Evolutionary conservation across 169 alveolate species (phyloP).

Genomic region (Cryptosporidium viatorum): DNA sequence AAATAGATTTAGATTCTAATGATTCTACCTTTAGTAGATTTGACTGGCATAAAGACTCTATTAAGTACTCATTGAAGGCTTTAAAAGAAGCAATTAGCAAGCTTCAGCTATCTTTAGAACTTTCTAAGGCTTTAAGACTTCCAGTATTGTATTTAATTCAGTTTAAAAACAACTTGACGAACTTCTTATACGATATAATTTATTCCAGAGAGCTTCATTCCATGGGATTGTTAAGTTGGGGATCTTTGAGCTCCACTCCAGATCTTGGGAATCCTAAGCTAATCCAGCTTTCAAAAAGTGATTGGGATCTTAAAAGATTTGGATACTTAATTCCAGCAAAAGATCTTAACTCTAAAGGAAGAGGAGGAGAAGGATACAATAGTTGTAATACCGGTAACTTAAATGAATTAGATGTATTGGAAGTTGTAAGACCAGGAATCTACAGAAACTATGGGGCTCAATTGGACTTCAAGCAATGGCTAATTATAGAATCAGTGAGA

Average conservation of each 20-base stretch:
- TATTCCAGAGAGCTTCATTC: constrained; percentile 65
- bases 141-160: constrained; percentile 61
- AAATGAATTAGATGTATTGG: constrained; percentile 29
- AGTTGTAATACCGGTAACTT: neutral
- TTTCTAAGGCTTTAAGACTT: constrained; percentile 57
- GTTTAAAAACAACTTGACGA: constrained; percentile 1
- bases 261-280: constrained; percentile 58
- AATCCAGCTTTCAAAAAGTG: constrained; percentile 37
- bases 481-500: constrained; percentile 51
- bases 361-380: neutral
- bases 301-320: constrained; percentile 58
- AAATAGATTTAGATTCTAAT: neutral
- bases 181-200: constrained; percentile 35
- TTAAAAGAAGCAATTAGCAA: constrained; percentile 18
- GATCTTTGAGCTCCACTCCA: constrained; percentile 10
- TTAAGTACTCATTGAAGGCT: neutral
- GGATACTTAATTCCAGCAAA: constrained; percentile 2
- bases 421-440: constrained; percentile 51
- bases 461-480: constrained; percentile 57
- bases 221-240: constrained; percentile 56
- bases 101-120: constrained; percentile 26
- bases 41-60: constrained; percentile 41
- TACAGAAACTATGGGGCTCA: constrained; percentile 55
- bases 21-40: neutral
- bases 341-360: neutral